Evolutionary conservation across 352 stramenopile species (phyloP).

Genomic region (Phytophthora vignae): DNA sequence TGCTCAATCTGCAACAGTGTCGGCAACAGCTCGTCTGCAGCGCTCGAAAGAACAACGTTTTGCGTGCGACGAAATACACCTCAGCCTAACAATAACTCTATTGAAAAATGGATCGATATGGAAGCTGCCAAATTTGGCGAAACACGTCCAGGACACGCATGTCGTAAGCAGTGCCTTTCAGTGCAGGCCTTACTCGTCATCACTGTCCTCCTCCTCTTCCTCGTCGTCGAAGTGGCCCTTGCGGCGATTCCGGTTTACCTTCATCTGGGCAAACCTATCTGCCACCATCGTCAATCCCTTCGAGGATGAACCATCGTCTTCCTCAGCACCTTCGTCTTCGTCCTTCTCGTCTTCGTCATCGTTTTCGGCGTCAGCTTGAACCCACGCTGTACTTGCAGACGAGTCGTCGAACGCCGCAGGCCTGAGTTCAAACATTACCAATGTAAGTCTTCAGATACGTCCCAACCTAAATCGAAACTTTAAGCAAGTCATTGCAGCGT

Average conservation of each 20-base stretch:
- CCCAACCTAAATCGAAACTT: neutral
- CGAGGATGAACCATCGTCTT: constrained; percentile 26
- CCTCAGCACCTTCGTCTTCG: constrained; percentile 17
- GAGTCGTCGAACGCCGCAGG: constrained; percentile 60
- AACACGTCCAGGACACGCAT: constrained; percentile 13
- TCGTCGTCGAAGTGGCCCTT: constrained; percentile 81
- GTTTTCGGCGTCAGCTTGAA: constrained; percentile 10
- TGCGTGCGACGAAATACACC: neutral
- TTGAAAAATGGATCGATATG: constrained; percentile 33
- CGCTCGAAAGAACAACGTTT: constrained; percentile 3
- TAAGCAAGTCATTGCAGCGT: constrained; percentile 15
- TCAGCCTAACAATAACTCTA: constrained; percentile 45
- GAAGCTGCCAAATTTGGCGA: constrained; percentile 32
- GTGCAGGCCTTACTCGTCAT: constrained; percentile 43
- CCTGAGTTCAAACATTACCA: constrained; percentile 36
- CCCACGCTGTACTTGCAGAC: constrained; percentile 6
- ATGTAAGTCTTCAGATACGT: neutral
- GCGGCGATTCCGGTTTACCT: constrained; percentile 83
- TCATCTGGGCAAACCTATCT: constrained; percentile 55
- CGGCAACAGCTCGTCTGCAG: constrained; percentile 1
- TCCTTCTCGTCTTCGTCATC: constrained; percentile 31
- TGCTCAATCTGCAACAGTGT: constrained; percentile 3
- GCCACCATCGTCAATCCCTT: constrained; percentile 71
- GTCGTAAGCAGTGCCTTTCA: neutral
- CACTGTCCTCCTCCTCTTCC: constrained; percentile 69